Base-by-base conservation (phyloP, 352 stramenopile genomes). In the Phytophthora ramorum region DNA sequence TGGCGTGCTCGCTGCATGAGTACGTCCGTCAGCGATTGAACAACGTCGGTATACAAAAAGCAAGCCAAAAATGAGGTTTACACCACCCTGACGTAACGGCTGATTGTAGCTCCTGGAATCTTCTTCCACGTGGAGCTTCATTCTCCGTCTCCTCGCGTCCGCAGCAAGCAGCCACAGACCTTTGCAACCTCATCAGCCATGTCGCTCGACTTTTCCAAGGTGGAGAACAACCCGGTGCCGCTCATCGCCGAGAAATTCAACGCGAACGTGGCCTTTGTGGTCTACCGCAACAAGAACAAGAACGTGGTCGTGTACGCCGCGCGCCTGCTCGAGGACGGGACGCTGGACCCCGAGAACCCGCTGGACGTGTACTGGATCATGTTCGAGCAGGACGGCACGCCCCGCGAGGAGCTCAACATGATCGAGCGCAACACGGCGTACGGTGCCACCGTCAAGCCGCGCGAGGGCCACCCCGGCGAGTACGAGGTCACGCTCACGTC, bases 231-330 rank as follows among this genome's bases (percentile, higher is more conserved):
- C 75, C 87, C 87, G 5, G 61, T 96, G 71, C 82, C 83, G 41
- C 51, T 88, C 22, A 83, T 96, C 66, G 76, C 77, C 22, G 83
- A 91, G 50, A 91, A 92, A 64, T 67, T 85, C 71, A 85, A 95
- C 71, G 43, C 78, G 20, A 90, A 96, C 66, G 76, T 88, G 34
- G 83, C 79, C 20, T 96, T 96, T 65, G 83, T 90, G 16, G 80
- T 96, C 51, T 92, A 96, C 81, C 88, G 88, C 75, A 95, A 95
- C 81, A 96, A 95, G 83, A 96, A 96, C 79, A 91, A 91, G 74
- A 96, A 96, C 52, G 87, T 95, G 26, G 88, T 96, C 20, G 84
- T 92, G 47, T 96, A 96, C 76, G 61, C 88, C 16, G 86, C 65
- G 54, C 86, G 83, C 59, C 53, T 93, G 50, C 70, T 77, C 34